Conservation (phyloP, 2,329 filamentous ascomycete genomes). For the Beauveria brongniartii region DNA sequence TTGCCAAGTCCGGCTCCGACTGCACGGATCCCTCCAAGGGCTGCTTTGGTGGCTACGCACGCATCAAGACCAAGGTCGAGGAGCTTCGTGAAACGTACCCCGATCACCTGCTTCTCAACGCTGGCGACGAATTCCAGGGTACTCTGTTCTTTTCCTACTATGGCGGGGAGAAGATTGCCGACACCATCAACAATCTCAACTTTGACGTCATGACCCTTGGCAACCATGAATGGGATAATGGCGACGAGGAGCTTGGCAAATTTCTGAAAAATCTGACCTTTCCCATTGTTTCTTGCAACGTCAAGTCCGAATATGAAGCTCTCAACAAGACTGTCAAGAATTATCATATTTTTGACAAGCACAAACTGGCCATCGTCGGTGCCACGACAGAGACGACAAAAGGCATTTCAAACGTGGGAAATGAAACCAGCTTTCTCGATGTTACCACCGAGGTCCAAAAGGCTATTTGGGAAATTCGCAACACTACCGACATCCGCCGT, state of each 20-base stretch:
- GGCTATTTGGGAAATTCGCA: slow-evolving; percentile 52
- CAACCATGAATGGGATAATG: slow-evolving; percentile 60
- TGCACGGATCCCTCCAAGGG: slow-evolving; percentile 48
- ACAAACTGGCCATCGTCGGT: slow-evolving; percentile 55
- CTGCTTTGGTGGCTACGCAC: slow-evolving; percentile 57
- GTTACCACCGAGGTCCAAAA: slow-evolving; percentile 50
- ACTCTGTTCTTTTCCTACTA: slow-evolving; percentile 62
- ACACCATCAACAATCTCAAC: slow-evolving; percentile 56
- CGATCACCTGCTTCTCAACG: slow-evolving; percentile 56
- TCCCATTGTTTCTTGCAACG: slow-evolving; percentile 55
- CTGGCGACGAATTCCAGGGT: slow-evolving; percentile 62
- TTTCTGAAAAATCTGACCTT: slow-evolving; percentile 58
- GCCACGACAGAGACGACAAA: slow-evolving; percentile 54
- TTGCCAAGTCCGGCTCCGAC: slow-evolving; percentile 51
- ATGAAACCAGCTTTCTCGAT: slow-evolving; percentile 50
- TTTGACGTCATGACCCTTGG: slow-evolving; percentile 62
- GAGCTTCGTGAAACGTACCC: slow-evolving; percentile 47
- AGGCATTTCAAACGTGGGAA: slow-evolving; percentile 49
- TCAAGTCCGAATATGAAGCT: slow-evolving; percentile 49
- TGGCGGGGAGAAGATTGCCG: slow-evolving; percentile 59
- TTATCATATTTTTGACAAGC: slow-evolving; percentile 55
- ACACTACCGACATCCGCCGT: slow-evolving; percentile 53
- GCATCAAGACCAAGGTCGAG: slow-evolving; percentile 53
- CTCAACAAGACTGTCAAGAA: slow-evolving; percentile 57
- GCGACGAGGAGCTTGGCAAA: slow-evolving; percentile 52